Conservation (phyloP, 2,329 filamentous ascomycete species). For the Simplicillium aogashimaense region DNA sequence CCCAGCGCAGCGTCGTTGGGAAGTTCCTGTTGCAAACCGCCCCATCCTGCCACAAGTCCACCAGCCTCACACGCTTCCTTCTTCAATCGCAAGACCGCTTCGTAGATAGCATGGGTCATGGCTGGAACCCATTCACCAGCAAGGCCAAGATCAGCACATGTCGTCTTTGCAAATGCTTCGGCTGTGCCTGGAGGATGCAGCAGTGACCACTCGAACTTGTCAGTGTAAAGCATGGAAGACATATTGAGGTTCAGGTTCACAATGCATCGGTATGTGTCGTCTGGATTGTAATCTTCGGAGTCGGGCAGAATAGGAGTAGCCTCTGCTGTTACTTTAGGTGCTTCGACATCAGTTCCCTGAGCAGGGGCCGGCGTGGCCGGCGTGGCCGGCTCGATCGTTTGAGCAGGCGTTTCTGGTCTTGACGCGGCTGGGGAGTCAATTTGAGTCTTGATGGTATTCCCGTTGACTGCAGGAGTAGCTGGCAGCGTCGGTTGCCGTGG, state of each 20-base stretch:
- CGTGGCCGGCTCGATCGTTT: constrained; percentile 40
- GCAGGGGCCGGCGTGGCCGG: constrained; percentile 36
- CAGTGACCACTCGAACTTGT: constrained; percentile 97
- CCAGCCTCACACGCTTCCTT: constrained; percentile 94
- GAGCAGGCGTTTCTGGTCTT: constrained; percentile 47
- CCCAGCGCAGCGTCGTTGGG: constrained; percentile 82
- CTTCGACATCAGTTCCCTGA: constrained; percentile 20
- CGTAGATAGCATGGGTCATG: constrained; percentile 94
- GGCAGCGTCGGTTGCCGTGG: constrained; percentile 5
- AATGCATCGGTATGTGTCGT: constrained; percentile 91
- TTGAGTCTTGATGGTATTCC: constrained; percentile 16
- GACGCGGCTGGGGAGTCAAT: constrained; percentile 24
- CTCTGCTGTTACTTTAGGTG: constrained; percentile 54
- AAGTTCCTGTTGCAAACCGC: constrained; percentile 52
- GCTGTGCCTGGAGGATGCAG: constrained; percentile 85
- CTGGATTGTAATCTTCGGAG: constrained; percentile 72
- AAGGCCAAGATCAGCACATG: constrained; percentile 84
- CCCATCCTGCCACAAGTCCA: constrained; percentile 68
- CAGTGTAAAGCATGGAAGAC: constrained; percentile 82
- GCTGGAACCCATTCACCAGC: constrained; percentile 88
- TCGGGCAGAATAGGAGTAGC: constrained; percentile 52
- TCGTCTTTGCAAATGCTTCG: constrained; percentile 84
- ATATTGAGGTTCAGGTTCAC: constrained; percentile 87
- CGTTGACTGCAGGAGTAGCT: constrained; percentile 8
- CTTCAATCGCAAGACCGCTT: constrained; percentile 83